Conservation (phyloP, 1,284 basidiomycete species). For the Polyporus tsugae region DNA sequence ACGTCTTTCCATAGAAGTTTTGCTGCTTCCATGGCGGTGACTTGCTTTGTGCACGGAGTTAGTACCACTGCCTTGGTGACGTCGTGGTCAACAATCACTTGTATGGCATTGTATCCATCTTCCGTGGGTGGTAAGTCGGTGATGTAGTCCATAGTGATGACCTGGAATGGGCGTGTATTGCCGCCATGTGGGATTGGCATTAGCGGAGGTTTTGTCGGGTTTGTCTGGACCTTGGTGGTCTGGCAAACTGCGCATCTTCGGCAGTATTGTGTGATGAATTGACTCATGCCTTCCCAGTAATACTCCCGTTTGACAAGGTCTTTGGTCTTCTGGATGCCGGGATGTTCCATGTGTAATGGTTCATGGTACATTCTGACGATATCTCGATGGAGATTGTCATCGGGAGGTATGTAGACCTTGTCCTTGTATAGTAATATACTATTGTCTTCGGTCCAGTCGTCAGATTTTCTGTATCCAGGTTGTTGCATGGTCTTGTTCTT, state of each 20-base stretch:
- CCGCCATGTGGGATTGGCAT: no score
- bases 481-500: not conserved
- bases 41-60: no score
- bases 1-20: no score
- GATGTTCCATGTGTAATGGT: conserved; percentile 11
- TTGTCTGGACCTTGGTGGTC: conserved; percentile 40
- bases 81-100: no score
- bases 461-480: not conserved
- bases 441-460: not conserved
- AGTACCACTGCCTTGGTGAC: no score
- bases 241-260: conserved; percentile 49
- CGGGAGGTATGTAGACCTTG: not conserved
- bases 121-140: no score
- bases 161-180: no score
- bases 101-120: no score
- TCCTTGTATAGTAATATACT: not conserved
- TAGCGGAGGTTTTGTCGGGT: not conserved
- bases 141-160: no score
- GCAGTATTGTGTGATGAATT: conserved; percentile 44
- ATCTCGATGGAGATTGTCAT: not conserved
- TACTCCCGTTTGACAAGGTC: conserved; percentile 11
- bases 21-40: no score
- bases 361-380: conserved; percentile 14
- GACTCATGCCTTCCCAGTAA: conserved; percentile 48
- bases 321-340: conserved; percentile 14